These are phyloP conservation scores for Pseudonitzschia multiseries DNA, from an alignment of 108 stramenopile genomes.

Conservation along the genomic window DNA sequence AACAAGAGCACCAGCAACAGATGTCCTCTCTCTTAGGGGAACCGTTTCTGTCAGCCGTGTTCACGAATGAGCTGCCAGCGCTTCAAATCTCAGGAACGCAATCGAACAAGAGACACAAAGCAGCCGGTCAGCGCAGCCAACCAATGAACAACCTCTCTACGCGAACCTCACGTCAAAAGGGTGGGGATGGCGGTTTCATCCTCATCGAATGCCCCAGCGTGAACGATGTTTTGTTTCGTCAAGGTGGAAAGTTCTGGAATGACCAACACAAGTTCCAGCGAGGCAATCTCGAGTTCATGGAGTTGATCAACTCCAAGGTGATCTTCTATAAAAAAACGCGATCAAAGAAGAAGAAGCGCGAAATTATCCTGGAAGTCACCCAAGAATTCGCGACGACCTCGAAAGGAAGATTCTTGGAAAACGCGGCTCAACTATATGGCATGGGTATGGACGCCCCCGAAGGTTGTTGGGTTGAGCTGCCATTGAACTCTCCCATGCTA, in stretches of 20 bases:
- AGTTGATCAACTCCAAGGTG: background rate
- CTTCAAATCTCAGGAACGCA: too few relatives aligned
- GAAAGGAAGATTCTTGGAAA: conserved; percentile 8
- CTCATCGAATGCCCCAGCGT: background rate
- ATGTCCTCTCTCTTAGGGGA: too few relatives aligned
- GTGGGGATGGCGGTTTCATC: too few relatives aligned
- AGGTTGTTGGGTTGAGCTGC: background rate
- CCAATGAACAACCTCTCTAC: too few relatives aligned
- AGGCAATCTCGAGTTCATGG: conserved; percentile 4
- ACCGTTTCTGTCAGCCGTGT: too few relatives aligned
- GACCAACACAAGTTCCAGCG: background rate
- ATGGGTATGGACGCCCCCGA: background rate
- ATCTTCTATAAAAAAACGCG: background rate
- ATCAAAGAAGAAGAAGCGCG: background rate
- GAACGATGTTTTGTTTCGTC: background rate
- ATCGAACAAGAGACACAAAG: too few relatives aligned
- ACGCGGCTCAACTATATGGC: background rate
- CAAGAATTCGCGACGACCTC: background rate
- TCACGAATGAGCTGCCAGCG: too few relatives aligned
- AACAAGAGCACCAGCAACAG: background rate
- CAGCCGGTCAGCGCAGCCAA: too few relatives aligned
- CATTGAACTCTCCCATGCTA: background rate
- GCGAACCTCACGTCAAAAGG: too few relatives aligned
- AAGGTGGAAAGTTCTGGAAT: conserved; percentile 3
- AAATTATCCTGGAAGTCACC: background rate